Evolutionary conservation across 768 basidiomycete species (phyloP), one percentile per base, ranked within the genome.

Genomic region (Chalciporus chontae): DNA sequence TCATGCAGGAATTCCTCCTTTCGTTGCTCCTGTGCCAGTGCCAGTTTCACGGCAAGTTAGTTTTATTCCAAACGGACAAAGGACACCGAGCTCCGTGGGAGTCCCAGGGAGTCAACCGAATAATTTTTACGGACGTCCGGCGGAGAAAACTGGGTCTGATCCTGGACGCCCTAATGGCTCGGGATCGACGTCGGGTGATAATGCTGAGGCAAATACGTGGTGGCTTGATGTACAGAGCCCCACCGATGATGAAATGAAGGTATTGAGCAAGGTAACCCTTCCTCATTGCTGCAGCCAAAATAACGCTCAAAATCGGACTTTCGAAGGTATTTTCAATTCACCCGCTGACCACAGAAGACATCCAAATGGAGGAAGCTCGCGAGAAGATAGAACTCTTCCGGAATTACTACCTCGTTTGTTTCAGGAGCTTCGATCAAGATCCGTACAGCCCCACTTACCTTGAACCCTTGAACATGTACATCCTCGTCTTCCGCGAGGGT

Each of bases 361-460:
- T 99, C 65, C 85, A 90, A 63, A 96, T 98, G 87, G 96, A 99
- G 70, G 96, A 99, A 74, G 90, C 94, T 36, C 92, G 96, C 62
- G 96, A 99, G 74, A 99, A 99, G 77, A 99, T 99, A 60, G 96
- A 99, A 68, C 81, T 99, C 17, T 99, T 98, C 79, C 80, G 94
- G 47, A 95, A 95, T 66, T 99, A 99, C 68, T 98, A 97, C 67
- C 83, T 99, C 46, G 96, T 98, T 53, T 98, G 95, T 77, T 99
- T 99, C 77, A 87, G 96, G 55, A 90, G 92, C 55, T 98, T 99
- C 73, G 96, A 99, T 69, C 96, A 99, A 74, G 96, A 98, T 69
- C 88, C 85, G 19, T 97, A 97, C 73, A 92, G 90, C 61, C 94
- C 94, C 15, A 98, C 94, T 2, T 86, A 98, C 68, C 84, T 99